Base-by-base conservation (phyloP, 805 yeast species). In the Starmerella riodocensis region DNA sequence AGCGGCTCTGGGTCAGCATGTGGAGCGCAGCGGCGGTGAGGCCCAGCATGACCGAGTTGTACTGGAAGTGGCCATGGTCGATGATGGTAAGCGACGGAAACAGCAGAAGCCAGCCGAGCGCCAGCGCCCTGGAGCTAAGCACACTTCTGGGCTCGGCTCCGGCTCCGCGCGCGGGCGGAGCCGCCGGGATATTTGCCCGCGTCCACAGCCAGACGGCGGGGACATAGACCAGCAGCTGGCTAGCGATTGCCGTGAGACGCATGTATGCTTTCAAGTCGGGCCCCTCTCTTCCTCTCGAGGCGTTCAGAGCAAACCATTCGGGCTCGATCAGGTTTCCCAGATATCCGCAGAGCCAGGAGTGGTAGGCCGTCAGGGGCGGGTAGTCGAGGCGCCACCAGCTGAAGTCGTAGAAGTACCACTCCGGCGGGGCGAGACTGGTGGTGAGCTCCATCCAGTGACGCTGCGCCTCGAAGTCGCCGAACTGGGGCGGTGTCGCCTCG, bases 1-100 rank as follows among this genome's bases (percentile, higher is more conserved):
- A 68, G 52, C 74, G 73, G 13, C 32, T 13, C 23, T 74, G 81
- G 42, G 74, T 70, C 27, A 88, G 63, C 45, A 75, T 76, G 38
- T 71, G 72, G 31, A 91, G 62, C 0, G 93, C 69, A 39, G 74
- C 62, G 21, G 84, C 64, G 4, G 88, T 69, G 14, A 88, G 64
- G 0, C 98, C 98, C 26, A 91, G 69, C 97, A 91, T 88, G 20
- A 91, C 93, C 0, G 85, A 73, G 53, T 91, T 93, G 61, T 75
- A 88, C 61, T 93, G 98, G 62, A 91, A 91, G 61, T 91, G 98
- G 6, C 98, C 98, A 59, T 91, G 96, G 56, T 91, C 99, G 34
- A 91, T 76, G 41, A 91, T 66, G 32, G 81, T 69, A 43, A 88
- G 64, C 2, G 81, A 68, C 0, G 98, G 96, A 57, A 83, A 93